Evolutionary conservation across 2,329 filamentous ascomycete species (phyloP).

Genomic region (Cytospora piceae): DNA sequence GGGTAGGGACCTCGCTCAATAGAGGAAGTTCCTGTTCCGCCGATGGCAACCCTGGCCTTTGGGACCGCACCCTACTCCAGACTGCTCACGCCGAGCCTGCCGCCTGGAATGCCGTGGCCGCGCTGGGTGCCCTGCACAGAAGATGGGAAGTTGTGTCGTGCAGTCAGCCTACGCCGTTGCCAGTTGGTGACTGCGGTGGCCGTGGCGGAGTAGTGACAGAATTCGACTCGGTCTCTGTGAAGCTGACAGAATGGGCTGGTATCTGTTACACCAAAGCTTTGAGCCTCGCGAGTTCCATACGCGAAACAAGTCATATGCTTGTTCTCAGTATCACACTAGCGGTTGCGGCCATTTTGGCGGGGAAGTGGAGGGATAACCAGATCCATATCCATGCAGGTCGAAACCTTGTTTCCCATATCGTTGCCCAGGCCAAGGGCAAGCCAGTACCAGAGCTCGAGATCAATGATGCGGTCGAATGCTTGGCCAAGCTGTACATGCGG

Average conservation of each 20-base stretch:
- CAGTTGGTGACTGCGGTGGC: no score
- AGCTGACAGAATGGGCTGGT: constrained; percentile 35
- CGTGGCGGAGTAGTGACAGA: not conserved
- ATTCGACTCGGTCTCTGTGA: constrained; percentile 19
- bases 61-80: constrained; percentile 40
- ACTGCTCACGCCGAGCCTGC: constrained; percentile 42
- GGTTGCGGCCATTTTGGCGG: constrained; percentile 40
- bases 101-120: constrained; percentile 42
- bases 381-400: constrained; percentile 40
- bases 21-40: not conserved
- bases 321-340: constrained; percentile 41
- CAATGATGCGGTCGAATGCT: constrained; percentile 30
- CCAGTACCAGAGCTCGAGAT: constrained; percentile 26
- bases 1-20: constrained; percentile 38
- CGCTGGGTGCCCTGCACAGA: constrained; percentile 42
- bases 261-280: constrained; percentile 38
- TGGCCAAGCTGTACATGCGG: constrained; percentile 41
- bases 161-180: not conserved
- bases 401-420: constrained; percentile 33
- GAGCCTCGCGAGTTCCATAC: constrained; percentile 36
- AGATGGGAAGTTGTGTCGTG: constrained; percentile 30
- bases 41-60: constrained; percentile 34
- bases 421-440: not conserved
- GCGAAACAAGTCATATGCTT: constrained; percentile 36
- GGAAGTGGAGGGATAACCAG: constrained; percentile 38